Percentiles rank a stretch among this genome's conserved stretches.
phyloP scores from a whole-genome alignment of 495 filamentous ascomycete genomes.

The Parmelia sp. region DNA sequence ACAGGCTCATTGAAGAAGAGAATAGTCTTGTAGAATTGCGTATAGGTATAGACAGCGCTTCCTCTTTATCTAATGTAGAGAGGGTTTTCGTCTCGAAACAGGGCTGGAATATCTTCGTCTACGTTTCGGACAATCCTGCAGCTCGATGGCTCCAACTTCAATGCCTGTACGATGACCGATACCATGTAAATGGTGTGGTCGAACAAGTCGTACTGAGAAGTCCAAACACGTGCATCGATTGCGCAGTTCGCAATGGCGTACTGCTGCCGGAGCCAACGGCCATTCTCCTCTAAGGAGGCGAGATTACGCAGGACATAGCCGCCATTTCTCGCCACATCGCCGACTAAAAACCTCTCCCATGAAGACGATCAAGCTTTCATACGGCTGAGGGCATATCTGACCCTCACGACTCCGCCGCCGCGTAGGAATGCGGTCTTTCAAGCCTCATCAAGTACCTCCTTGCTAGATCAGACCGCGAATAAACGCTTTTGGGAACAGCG shows the following conservation, averaged over 20 bases:
- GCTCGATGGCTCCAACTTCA: slow-evolving; percentile 19
- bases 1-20: background rate
- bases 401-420: no score
- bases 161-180: background rate
- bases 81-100: background rate
- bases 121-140: slow-evolving; percentile 16
- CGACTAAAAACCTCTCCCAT: background rate
- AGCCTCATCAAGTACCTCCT: background rate
- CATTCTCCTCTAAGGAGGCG: background rate
- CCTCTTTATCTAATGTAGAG: no score
- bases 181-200: background rate
- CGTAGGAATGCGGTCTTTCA: background rate
- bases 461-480: background rate
- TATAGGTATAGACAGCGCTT: no score
- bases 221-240: slow-evolving; percentile 7
- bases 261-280: background rate
- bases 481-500: no score
- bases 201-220: background rate
- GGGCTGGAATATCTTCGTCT: background rate
- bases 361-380: no score
- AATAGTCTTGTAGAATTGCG: background rate
- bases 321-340: background rate
- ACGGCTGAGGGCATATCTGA: no score
- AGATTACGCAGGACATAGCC: background rate
- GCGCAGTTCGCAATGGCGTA: background rate